Percentiles rank a stretch among this genome's conserved stretches.
phyloP scores from a whole-genome alignment of 768 basidiomycete genomes.

The Amanita pseudoporphyria region DNA sequence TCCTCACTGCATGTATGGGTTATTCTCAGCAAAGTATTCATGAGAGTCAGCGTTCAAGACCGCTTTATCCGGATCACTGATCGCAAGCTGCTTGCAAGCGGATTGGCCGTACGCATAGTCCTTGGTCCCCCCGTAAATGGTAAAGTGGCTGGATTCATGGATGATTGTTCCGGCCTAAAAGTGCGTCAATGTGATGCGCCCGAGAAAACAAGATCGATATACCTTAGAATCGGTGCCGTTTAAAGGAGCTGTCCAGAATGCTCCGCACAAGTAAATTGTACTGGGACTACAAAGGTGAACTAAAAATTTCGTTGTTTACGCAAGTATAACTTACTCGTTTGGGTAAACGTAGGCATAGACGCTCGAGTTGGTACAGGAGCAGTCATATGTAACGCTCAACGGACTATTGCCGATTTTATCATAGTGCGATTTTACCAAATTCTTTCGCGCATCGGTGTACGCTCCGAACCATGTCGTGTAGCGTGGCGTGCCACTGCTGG shows the following conservation, averaged over 20 bases:
- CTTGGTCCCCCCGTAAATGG: slow-evolving; percentile 29
- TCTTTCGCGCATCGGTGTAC: not conserved
- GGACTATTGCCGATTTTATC: not conserved
- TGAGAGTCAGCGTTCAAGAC: slow-evolving; percentile 36
- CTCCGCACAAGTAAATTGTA: not conserved
- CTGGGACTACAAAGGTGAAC: not conserved
- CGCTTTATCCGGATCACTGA: slow-evolving; percentile 25
- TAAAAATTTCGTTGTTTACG: too few relatives aligned
- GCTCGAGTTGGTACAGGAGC: not conserved
- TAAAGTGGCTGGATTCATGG: slow-evolving; percentile 40
- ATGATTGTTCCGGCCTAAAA: slow-evolving; percentile 21
- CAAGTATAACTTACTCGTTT: slow-evolving; percentile 2
- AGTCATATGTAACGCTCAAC: not conserved
- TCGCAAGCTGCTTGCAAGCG: slow-evolving; percentile 28
- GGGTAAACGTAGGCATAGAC: not conserved
- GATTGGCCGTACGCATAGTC: slow-evolving; percentile 38
- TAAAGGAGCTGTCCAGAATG: slow-evolving; percentile 7
- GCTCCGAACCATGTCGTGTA: slow-evolving; percentile 1
- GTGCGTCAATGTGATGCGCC: too few relatives aligned
- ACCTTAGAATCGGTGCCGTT: slow-evolving; percentile 9
- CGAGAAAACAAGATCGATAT: not conserved
- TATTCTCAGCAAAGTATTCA: slow-evolving; percentile 44
- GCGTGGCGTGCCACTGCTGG: not conserved
- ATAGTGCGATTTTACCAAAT: not conserved
- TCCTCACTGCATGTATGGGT: slow-evolving; percentile 14